Conservation (phyloP, 495 filamentous ascomycete genomes). For the Staphylotrichum tortipilum region DNA sequence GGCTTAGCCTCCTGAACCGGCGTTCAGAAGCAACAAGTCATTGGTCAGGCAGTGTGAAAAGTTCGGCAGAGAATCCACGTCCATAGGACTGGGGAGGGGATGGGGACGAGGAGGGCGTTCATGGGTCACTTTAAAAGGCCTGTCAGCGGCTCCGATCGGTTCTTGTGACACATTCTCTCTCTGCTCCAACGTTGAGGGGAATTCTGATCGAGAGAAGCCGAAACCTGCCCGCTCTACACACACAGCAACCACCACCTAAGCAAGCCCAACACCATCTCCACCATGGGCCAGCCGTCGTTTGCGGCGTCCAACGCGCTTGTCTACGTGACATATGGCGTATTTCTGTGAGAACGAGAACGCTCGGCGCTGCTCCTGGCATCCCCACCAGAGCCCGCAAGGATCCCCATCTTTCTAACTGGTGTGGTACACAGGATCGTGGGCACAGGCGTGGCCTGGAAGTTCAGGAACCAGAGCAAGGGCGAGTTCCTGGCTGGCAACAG, state of each 20-base stretch:
- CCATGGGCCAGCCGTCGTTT: slow-evolving; percentile 60
- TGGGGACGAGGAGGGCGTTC: background rate
- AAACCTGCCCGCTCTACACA: too few relatives aligned
- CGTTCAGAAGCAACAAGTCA: background rate
- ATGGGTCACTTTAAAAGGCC: background rate
- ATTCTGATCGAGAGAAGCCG: background rate
- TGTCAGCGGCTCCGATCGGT: background rate
- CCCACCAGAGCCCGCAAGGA: background rate
- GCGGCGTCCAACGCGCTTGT: slow-evolving; percentile 68
- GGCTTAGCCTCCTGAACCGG: slow-evolving; percentile 4
- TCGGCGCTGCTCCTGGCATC: background rate
- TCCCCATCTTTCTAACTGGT: too few relatives aligned
- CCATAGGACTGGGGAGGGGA: background rate
- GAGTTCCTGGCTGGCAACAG: slow-evolving; percentile 62
- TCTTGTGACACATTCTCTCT: background rate
- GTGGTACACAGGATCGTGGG: slow-evolving; percentile 55
- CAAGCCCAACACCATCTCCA: too few relatives aligned
- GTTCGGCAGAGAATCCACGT: background rate
- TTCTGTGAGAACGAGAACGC: slow-evolving; percentile 47
- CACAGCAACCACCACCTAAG: too few relatives aligned
- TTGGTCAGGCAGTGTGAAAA: slow-evolving; percentile 1
- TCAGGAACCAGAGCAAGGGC: slow-evolving; percentile 58
- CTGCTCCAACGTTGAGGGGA: background rate
- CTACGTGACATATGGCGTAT: slow-evolving; percentile 62
- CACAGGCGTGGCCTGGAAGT: slow-evolving; percentile 56